A percentile compares a stretch with the other conserved stretches of the same genome.
Evolutionary conservation across 129 eudicot species (phyloP).

Genomic region (Rutidosis leptorrhynchoides): DNA sequence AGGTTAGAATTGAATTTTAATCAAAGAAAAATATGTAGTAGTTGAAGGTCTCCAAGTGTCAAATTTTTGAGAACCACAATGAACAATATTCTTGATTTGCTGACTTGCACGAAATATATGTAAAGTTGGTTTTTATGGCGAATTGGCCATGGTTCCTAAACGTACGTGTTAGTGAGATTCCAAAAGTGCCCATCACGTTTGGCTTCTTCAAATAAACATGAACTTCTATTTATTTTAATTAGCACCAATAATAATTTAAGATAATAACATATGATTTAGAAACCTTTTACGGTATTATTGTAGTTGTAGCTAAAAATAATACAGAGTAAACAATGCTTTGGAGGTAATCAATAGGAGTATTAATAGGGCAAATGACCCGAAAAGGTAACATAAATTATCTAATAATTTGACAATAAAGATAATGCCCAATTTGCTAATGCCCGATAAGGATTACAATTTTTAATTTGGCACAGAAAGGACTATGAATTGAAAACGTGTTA

Average conservation of each 20-base stretch:
- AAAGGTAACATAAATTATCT: too few relatives aligned
- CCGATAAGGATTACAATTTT: too few relatives aligned
- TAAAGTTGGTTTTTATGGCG: slow-evolving; percentile 16
- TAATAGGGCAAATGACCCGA: too few relatives aligned
- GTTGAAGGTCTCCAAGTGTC: slow-evolving; percentile 45
- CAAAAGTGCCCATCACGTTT: slow-evolving; percentile 26
- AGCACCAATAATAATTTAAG: not conserved
- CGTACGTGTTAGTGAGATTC: slow-evolving; percentile 1
- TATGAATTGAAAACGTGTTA: too few relatives aligned
- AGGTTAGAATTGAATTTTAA: slow-evolving; percentile 30
- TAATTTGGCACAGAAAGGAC: too few relatives aligned
- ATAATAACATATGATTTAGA: not conserved
- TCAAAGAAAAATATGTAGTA: slow-evolving; percentile 24
- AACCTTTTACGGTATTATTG: not conserved
- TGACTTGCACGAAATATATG: slow-evolving; percentile 24
- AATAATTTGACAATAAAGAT: too few relatives aligned
- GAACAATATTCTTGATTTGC: slow-evolving; percentile 22
- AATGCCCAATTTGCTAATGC: too few relatives aligned
- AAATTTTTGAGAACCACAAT: slow-evolving; percentile 24
- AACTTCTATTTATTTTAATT: not conserved
- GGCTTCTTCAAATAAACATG: not conserved
- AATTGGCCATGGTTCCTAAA: slow-evolving; percentile 10
- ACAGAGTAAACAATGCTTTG: too few relatives aligned
- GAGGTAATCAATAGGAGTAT: not conserved
- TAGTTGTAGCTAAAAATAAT: too few relatives aligned